Evolutionary conservation across 1,284 basidiomycete genomes (phyloP), one percentile per base, ranked within the genome.

Genomic region (Golubevia sp.): DNA sequence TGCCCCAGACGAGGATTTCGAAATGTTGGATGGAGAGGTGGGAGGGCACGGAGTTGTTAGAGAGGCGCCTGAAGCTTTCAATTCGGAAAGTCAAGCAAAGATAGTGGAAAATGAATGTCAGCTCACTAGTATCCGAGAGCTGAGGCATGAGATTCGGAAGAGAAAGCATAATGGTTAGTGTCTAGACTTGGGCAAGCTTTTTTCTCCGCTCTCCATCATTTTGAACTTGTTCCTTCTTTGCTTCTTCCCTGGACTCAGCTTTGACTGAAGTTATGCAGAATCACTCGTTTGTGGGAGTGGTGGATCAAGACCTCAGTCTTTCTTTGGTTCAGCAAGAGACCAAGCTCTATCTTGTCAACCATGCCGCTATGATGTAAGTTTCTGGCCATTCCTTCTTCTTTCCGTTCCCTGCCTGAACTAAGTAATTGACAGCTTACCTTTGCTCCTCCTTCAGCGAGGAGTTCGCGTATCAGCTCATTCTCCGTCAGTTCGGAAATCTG

Each of bases 211-310:
- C 88, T 86, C 30, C 8, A 6, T 11, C 25, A 30, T 25, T 21
- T n/a, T n/a, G n/a, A n/a, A n/a, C n/a, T n/a, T n/a, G n/a, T 23
- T 26, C 38, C 3, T 54, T 53, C 11, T 44, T 20, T 18, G 24
- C 20, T 49, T 18, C 53, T 48, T 8, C 38, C 11, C 27, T 61
- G 11, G 56, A 1, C 52, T 48, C 76, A 95, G 94, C 90, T 49
- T 85, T 97, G 18, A 89, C 89, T 0, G 92, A 94, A 70, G 91
- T 98, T 48, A 80, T 99, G 38, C 88, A 90, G 67, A 91, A 92
- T 52, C 93, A 97, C 76, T 91, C 90, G 0, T 97, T 97, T 78
- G 94, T 99, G 34, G 96, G 96, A 0, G 89, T 98, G 24, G 93
- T 95, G 3, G 94, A 97, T 80, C 83, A 90, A 6, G 84, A 88